phyloP scores from a whole-genome alignment of 768 basidiomycete species.

The Leccinum arenicola region DNA sequence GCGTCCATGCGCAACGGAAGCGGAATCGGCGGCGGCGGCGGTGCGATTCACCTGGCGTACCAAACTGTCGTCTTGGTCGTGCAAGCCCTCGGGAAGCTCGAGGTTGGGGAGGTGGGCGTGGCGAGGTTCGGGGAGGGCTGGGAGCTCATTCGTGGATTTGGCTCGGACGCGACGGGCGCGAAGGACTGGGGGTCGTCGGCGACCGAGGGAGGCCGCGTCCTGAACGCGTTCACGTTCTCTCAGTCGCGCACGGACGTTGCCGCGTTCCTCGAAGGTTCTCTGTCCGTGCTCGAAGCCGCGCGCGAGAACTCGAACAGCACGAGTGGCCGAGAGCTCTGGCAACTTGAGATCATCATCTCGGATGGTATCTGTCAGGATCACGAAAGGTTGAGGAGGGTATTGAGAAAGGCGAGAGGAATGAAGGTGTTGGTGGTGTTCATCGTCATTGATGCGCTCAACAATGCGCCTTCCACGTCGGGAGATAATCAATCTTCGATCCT shows the following conservation, averaged over 20 bases:
- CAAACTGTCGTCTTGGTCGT: constrained; percentile 91
- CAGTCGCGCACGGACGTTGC: constrained; percentile 89
- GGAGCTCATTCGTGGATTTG: constrained; percentile 88
- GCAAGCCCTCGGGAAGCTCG: constrained; percentile 85
- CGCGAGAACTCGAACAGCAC: constrained; percentile 58
- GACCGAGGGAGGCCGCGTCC: constrained; percentile 41
- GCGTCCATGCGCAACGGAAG: constrained; percentile 69
- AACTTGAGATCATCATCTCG: constrained; percentile 96
- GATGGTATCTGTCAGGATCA: constrained; percentile 99
- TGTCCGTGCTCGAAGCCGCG: constrained; percentile 72
- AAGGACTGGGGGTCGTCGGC: constrained; percentile 38
- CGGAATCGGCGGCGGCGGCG: constrained; percentile 4
- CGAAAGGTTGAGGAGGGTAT: constrained; percentile 71
- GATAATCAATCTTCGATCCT: constrained; percentile 73
- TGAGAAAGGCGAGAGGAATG: constrained; percentile 86
- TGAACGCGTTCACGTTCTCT: constrained; percentile 84
- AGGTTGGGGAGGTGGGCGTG: constrained; percentile 92
- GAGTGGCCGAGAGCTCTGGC: constrained; percentile 86
- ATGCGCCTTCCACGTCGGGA: constrained; percentile 27
- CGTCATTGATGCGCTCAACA: constrained; percentile 85
- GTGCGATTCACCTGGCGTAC: constrained; percentile 80
- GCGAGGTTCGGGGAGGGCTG: constrained; percentile 87
- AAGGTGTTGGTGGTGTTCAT: constrained; percentile 96
- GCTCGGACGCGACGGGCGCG: constrained; percentile 77
- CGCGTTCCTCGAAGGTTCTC: constrained; percentile 74